Conservation (phyloP, 306 rosid species). For the Ochetophila trinervis region DNA sequence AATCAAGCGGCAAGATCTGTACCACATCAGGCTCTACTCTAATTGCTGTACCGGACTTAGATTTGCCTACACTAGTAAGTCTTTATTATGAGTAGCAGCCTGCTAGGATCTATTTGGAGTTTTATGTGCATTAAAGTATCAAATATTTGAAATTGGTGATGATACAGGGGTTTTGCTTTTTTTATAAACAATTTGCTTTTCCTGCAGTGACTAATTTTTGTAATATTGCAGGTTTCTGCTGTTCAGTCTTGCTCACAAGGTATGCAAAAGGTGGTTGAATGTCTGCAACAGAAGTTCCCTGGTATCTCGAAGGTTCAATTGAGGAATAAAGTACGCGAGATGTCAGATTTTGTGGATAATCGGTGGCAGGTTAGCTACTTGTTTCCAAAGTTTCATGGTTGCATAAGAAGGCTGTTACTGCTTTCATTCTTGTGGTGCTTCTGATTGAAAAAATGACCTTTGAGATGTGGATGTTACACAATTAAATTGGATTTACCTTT, state of each 20-base stretch:
- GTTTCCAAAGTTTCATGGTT: neutral
- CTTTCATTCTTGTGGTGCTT: neutral
- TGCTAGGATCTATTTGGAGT: neutral
- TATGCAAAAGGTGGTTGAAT: constrained; percentile 60
- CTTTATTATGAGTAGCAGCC: constrained; percentile 13
- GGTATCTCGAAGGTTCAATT: constrained; percentile 56
- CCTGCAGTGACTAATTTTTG: constrained; percentile 12
- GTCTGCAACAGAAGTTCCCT: constrained; percentile 76
- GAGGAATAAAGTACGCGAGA: constrained; percentile 75
- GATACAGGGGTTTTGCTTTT: neutral
- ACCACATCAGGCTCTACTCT: constrained; percentile 35
- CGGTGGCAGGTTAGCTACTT: constrained; percentile 70
- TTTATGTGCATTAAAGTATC: neutral
- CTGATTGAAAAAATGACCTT: neutral
- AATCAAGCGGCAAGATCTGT: constrained; percentile 41
- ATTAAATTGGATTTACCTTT: no score
- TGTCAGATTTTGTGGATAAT: constrained; percentile 75
- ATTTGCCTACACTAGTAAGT: constrained; percentile 71
- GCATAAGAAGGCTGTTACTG: neutral
- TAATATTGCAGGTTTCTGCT: constrained; percentile 57
- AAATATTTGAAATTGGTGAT: constrained; percentile 12
- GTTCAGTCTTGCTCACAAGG: constrained; percentile 75
- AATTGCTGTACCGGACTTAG: constrained; percentile 44
- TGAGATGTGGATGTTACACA: neutral
- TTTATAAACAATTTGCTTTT: constrained; percentile 3